Percentiles rank a stretch among this genome's conserved stretches.
phyloP scores from a whole-genome alignment of 225 moss, liverwort and hornwort species.

The Physcomitrium patens region DNA sequence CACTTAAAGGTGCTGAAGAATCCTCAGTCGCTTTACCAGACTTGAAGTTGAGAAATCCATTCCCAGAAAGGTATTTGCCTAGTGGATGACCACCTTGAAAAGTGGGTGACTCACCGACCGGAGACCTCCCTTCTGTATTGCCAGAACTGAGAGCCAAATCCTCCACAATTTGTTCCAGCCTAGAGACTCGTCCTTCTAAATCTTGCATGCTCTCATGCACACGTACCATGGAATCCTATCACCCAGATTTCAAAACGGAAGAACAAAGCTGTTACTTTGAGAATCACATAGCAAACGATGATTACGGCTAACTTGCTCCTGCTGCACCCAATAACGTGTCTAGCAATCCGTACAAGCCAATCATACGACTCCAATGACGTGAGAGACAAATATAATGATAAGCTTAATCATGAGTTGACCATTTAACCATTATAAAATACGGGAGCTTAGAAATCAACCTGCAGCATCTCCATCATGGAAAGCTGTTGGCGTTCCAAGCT shows the following conservation, averaged over 20 bases:
- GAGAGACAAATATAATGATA: not conserved
- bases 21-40: slow-evolving; percentile 36
- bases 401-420: slow-evolving; percentile 7
- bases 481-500: slow-evolving; percentile 68
- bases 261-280: not conserved
- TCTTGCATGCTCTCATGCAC: slow-evolving; percentile 77
- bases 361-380: slow-evolving; percentile 10
- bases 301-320: not conserved
- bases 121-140: slow-evolving; percentile 48
- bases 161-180: slow-evolving; percentile 60
- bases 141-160: slow-evolving; percentile 53
- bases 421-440: not conserved
- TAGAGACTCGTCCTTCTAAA: slow-evolving; percentile 71
- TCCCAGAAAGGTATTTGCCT: slow-evolving; percentile 50
- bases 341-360: slow-evolving; percentile 10
- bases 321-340: not conserved
- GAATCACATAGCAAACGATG: not conserved
- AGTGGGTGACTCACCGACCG: slow-evolving; percentile 40
- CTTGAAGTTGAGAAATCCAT: slow-evolving; percentile 55
- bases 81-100: slow-evolving; percentile 54
- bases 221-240: slow-evolving; percentile 77
- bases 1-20: slow-evolving; percentile 26
- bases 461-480: slow-evolving; percentile 70
- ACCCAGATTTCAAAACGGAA: slow-evolving; percentile 15
- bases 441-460: slow-evolving; percentile 44